Conservation (phyloP, 257 asterid genomes). For the Salvia hispanica region DNA sequence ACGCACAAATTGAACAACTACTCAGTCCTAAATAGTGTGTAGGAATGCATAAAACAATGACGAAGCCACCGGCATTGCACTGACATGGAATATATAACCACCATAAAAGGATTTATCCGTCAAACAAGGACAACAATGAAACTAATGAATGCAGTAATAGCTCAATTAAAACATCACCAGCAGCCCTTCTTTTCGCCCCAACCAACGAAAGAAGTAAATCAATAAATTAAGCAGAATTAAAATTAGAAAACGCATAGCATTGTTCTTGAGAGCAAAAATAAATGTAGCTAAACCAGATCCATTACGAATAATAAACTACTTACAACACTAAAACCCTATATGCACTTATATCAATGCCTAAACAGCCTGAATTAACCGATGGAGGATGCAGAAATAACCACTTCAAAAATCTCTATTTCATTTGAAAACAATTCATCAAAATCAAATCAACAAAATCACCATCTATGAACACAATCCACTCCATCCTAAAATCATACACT, state of each 20-base stretch:
- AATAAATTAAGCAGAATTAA: background rate
- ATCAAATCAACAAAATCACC: slow-evolving; percentile 17
- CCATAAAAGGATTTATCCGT: background rate
- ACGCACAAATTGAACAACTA: background rate
- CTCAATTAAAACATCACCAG: slow-evolving; percentile 7
- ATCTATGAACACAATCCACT: slow-evolving; percentile 30
- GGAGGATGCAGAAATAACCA: slow-evolving; percentile 10
- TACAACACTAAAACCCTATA: background rate
- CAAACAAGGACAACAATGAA: background rate
- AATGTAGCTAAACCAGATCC: background rate
- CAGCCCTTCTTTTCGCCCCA: slow-evolving; percentile 5
- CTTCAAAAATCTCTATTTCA: background rate
- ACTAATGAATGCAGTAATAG: background rate
- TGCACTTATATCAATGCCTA: slow-evolving; percentile 18
- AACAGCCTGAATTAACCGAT: slow-evolving; percentile 9
- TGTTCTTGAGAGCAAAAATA: slow-evolving; percentile 4
- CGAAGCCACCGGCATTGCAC: slow-evolving; percentile 10
- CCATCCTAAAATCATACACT: slow-evolving; percentile 12
- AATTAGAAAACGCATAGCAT: slow-evolving; percentile 3
- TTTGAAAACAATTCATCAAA: slow-evolving; percentile 22
- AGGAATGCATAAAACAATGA: background rate
- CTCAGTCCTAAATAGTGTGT: background rate
- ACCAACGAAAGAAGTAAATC: background rate
- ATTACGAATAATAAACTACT: background rate
- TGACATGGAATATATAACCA: background rate